These are phyloP conservation scores for Pittosporum tobira DNA, from an alignment of 129 eudicot genomes.

Conservation along the genomic window DNA sequence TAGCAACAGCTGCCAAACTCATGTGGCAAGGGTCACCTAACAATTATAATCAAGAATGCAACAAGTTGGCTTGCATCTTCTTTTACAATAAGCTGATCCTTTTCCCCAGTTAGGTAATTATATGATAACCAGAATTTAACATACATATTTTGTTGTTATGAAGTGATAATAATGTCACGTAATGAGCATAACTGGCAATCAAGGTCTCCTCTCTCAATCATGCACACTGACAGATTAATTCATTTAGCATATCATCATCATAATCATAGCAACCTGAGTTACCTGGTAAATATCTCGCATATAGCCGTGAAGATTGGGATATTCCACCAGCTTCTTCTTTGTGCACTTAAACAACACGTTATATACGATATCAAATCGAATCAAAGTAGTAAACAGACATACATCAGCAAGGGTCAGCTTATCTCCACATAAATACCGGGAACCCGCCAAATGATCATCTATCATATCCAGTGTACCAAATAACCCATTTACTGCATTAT, in stretches of 20 bases:
- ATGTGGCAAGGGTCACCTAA: slow-evolving; percentile 4
- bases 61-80: not conserved
- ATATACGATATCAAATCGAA: slow-evolving; percentile 82
- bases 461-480: slow-evolving; percentile 52
- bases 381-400: slow-evolving; percentile 80
- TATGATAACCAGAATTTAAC: not conserved
- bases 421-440: slow-evolving; percentile 80
- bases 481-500: slow-evolving; percentile 62
- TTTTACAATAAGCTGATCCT: not conserved
- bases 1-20: not conserved
- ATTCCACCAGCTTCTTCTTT: slow-evolving; percentile 85
- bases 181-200: not conserved
- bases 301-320: slow-evolving; percentile 65
- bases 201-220: not conserved
- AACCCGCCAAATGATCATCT: slow-evolving; percentile 60
- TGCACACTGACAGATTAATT: not conserved
- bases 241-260: not conserved
- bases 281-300: slow-evolving; percentile 93
- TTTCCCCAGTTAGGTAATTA: not conserved
- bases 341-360: slow-evolving; percentile 94
- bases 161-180: no score
- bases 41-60: not conserved
- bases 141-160: not conserved
- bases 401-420: slow-evolving; percentile 81
- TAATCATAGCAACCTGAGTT: no score